Evolutionary conservation across 208 protist species (phyloP), one percentile per base, ranked within the genome.

Genomic region (Phytomonas serpens): DNA sequence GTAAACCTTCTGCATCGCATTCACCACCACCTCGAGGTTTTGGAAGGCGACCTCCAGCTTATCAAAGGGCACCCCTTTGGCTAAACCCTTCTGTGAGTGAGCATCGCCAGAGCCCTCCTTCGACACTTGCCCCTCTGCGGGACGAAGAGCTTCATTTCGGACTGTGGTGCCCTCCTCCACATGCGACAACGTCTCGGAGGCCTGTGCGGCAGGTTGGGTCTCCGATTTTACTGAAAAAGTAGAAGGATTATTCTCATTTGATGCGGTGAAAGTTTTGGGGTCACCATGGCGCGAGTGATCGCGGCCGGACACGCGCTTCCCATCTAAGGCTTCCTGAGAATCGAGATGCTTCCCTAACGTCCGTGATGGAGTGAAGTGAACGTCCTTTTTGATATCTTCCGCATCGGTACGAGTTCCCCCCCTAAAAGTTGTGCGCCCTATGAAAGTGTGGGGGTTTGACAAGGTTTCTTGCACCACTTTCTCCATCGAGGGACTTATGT

Each of bases 11-110:
- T 77, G 51, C 61, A 72, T 61, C 16, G 72, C 77, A 30, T 69
- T 32, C 62, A 77, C 72, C 3, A 80, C 61, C 13, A 73, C 27
- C 13, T 77, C 72, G 19, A 80, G 64, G 30, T 68, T 69, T 52
- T 73, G 77, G 61, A 77, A 80, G 10, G 77, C 72, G 38, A 32
- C 34, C 69, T 80, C 77, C 7, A 74, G 73, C 64, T 80, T 71
- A 33, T 80, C 69, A 36, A 80, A 80, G 57, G 63, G 61, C 64
- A 68, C 33, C n/a, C 72, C 57, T 14, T 61, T 33, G 4, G 69
- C n/a, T 11, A 42, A 75, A 6, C 40, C 40, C 40, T 19, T 47
- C 14, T 47, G 13, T 1, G 40, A 11, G 40, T 23, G 40, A 10
- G 13, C 40, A 19, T 10, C 13, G 9, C 40, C 40, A 1, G 14